Conservation (phyloP, 2,329 filamentous ascomycete genomes). For the Fusarium tricinctum region DNA sequence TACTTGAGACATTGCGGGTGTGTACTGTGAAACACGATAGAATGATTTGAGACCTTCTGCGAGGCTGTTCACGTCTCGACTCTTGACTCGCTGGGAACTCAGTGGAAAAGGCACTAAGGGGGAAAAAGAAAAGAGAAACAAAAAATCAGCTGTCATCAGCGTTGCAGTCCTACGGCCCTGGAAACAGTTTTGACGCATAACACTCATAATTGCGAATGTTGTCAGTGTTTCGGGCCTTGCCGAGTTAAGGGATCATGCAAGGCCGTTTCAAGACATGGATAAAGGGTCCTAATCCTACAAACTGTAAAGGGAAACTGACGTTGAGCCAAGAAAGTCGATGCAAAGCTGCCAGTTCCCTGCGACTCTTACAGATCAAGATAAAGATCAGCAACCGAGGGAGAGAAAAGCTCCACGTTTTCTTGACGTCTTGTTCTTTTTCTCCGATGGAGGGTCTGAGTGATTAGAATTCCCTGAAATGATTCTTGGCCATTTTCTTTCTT, state of each 20-base stretch:
- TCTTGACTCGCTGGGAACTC: not conserved
- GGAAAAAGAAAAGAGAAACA: too few species aligned
- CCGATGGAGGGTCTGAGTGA: not conserved
- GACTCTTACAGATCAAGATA: slow-evolving; percentile 13
- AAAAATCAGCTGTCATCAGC: not conserved
- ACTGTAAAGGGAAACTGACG: slow-evolving; percentile 4
- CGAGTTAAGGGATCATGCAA: slow-evolving; percentile 31
- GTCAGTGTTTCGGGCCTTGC: slow-evolving; percentile 23
- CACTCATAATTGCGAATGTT: slow-evolving; percentile 8
- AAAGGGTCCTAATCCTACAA: not conserved
- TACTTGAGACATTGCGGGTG: slow-evolving; percentile 21
- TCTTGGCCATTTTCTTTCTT: not conserved
- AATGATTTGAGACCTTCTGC: slow-evolving; percentile 17
- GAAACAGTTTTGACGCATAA: slow-evolving; percentile 20
- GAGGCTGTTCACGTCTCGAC: slow-evolving; percentile 4
- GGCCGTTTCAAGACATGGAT: slow-evolving; percentile 37
- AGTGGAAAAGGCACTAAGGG: not conserved
- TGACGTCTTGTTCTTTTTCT: not conserved
- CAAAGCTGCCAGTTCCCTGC: slow-evolving; percentile 14
- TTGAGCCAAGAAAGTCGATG: slow-evolving; percentile 32
- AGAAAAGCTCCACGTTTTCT: not conserved
- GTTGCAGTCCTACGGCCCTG: not conserved
- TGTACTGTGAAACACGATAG: slow-evolving; percentile 28
- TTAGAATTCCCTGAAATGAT: not conserved
- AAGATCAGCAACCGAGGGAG: slow-evolving; percentile 19